Conservation (phyloP, 129 eudicot species). For the Helichrysum umbraculigerum region DNA sequence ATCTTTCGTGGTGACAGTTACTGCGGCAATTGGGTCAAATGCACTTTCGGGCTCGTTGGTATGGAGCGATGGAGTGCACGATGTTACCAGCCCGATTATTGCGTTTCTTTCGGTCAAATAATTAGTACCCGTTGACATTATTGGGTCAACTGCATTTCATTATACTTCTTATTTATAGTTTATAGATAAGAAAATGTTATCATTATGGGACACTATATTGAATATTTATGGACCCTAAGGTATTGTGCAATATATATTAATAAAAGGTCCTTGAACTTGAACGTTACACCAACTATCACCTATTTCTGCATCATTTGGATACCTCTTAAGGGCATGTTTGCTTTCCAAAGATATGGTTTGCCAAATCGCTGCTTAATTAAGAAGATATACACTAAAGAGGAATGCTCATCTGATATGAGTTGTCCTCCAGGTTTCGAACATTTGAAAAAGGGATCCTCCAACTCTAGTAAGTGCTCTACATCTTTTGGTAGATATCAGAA, state of each 20-base stretch:
- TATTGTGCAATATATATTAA: conserved; percentile 9
- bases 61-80: conserved; percentile 60
- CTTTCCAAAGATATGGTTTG: too few relatives aligned
- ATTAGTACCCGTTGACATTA: not conserved
- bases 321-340: conserved; percentile 17
- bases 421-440: too few relatives aligned
- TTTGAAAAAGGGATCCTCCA: too few relatives aligned
- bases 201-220: conserved; percentile 2
- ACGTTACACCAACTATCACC: conserved; percentile 27
- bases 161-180: too few relatives aligned
- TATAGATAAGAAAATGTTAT: too few relatives aligned
- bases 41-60: conserved; percentile 51
- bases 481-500: too few relatives aligned
- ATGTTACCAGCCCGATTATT: conserved; percentile 65
- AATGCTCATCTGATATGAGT: too few relatives aligned
- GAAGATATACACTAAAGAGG: too few relatives aligned
- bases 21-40: conserved; percentile 17
- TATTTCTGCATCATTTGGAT: conserved; percentile 31
- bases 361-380: conserved; percentile 29
- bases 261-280: conserved; percentile 25
- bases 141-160: not conserved
- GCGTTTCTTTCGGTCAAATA: conserved; percentile 27
- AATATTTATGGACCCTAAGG: conserved; percentile 32
- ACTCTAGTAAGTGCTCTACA: too few relatives aligned
- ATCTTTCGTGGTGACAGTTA: conserved; percentile 47